Evolutionary conservation across 148 eudicot species (phyloP).

Genomic region (Rhododendron molle): DNA sequence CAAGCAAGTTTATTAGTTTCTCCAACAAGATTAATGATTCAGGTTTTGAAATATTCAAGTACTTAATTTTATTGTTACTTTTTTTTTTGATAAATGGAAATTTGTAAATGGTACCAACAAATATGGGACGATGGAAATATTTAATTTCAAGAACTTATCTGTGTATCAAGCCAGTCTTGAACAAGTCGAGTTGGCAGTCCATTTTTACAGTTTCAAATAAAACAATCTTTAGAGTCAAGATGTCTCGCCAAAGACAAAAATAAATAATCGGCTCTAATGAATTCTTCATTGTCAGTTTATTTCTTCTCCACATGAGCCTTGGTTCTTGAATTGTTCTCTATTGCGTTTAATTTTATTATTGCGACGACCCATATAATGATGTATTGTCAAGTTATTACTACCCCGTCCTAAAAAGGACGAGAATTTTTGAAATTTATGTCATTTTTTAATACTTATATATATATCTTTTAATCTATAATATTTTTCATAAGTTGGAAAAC

Average conservation of each 20-base stretch:
- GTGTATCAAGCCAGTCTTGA: background rate
- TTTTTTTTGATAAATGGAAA: background rate
- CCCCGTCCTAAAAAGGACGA: no score
- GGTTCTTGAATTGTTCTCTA: background rate
- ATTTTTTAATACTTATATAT: no score
- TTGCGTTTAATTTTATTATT: background rate
- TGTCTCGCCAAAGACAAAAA: background rate
- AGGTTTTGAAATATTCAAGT: background rate
- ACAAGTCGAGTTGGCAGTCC: background rate
- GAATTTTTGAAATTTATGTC: no score
- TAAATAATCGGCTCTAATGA: background rate
- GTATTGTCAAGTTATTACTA: no score
- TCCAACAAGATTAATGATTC: background rate
- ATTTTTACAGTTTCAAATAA: background rate
- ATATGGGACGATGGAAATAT: background rate
- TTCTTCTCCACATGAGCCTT: background rate
- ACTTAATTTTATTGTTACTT: no score
- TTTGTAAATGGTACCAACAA: background rate
- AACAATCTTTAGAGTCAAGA: background rate
- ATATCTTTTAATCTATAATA: no score
- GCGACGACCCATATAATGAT: background rate
- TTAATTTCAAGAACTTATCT: background rate
- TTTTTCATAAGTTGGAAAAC: no score
- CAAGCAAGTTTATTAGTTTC: background rate
- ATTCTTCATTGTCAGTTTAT: background rate